These are phyloP conservation scores for Peronospora tabacina DNA, from an alignment of 352 stramenopile species.

Conservation along the genomic window DNA sequence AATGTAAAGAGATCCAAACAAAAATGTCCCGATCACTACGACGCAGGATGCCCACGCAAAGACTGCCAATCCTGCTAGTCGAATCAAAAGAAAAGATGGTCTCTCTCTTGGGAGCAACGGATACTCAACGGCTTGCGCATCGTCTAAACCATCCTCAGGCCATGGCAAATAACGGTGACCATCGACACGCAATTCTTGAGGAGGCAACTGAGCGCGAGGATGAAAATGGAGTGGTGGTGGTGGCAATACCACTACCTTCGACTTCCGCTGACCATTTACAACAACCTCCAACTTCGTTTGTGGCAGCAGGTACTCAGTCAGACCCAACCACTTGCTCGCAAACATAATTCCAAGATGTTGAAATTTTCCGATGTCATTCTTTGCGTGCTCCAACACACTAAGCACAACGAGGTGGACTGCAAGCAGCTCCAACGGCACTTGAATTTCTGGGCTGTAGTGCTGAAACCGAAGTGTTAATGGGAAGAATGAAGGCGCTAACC, in stretches of 20 bases:
- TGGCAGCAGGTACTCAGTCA: constrained; percentile 66
- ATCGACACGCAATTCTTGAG: constrained; percentile 60
- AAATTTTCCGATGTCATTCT: constrained; percentile 77
- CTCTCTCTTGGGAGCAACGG: constrained; percentile 46
- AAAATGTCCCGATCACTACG: constrained; percentile 41
- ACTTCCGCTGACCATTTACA: constrained; percentile 27
- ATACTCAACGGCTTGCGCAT: constrained; percentile 61
- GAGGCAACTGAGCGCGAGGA: constrained; percentile 53
- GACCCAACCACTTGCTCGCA: constrained; percentile 49
- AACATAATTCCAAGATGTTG: constrained; percentile 59
- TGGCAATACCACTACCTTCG: constrained; percentile 39
- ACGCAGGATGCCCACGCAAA: constrained; percentile 61
- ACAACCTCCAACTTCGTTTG: constrained; percentile 36
- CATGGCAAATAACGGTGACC: constrained; percentile 74
- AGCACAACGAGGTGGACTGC: constrained; percentile 94
- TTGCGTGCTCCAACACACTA: constrained; percentile 88
- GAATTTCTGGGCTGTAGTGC: constrained; percentile 89
- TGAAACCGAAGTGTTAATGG: constrained; percentile 84
- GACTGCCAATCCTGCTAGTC: constrained; percentile 43
- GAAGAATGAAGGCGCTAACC: constrained; percentile 52
- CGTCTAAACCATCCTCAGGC: constrained; percentile 75
- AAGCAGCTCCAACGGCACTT: constrained; percentile 94
- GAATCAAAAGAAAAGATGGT: constrained; percentile 46
- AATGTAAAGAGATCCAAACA: constrained; percentile 67
- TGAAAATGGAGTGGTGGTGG: constrained; percentile 80